Conservation (phyloP, 345 rosid species). For the Euphorbia peplus region DNA sequence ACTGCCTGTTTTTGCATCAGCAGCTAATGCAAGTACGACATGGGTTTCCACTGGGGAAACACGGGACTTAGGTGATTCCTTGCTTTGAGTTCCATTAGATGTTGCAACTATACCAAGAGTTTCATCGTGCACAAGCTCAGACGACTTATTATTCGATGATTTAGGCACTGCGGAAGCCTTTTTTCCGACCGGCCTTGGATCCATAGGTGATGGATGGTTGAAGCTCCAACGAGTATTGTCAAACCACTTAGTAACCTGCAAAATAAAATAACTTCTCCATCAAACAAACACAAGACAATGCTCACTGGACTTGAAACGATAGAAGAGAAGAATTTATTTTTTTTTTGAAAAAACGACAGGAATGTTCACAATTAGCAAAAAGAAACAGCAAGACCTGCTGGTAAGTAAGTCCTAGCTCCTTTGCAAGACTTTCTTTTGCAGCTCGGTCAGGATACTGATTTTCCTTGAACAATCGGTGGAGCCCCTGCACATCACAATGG, state of each 20-base stretch:
- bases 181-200: slow-evolving; percentile 14
- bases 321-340: no score
- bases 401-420: slow-evolving; percentile 56
- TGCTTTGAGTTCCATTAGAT: slow-evolving; percentile 10
- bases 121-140: neutral
- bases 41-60: neutral
- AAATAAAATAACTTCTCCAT: neutral
- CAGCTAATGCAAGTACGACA: slow-evolving; percentile 2
- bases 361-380: slow-evolving; percentile 1
- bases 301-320: neutral
- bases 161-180: slow-evolving; percentile 19
- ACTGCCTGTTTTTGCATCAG: neutral
- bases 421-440: slow-evolving; percentile 53
- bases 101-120: neutral
- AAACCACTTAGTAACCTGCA: slow-evolving; percentile 85
- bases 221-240: slow-evolving; percentile 70
- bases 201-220: slow-evolving; percentile 38
- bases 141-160: neutral
- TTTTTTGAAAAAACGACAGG: neutral
- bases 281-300: neutral
- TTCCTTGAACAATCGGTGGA: slow-evolving; percentile 49
- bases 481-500: slow-evolving; percentile 44
- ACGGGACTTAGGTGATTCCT: slow-evolving; percentile 11
- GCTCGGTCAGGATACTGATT: slow-evolving; percentile 69
- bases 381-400: slow-evolving; percentile 48